Evolutionary conservation across 1,284 basidiomycete genomes (phyloP), one percentile per base, ranked within the genome.

Genomic region (Ceratobasidium sp.): DNA sequence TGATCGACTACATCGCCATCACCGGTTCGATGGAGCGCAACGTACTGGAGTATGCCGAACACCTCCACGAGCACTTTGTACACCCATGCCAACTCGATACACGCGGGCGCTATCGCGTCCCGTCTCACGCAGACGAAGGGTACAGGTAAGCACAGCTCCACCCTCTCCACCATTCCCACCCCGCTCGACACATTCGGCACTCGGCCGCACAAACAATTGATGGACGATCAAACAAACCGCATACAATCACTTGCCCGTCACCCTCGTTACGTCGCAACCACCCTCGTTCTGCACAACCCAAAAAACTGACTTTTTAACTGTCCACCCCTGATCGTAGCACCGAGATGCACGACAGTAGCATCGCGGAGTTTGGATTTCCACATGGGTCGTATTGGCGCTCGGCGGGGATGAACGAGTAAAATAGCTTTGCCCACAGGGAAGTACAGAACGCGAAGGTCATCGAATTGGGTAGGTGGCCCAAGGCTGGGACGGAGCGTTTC

Each of bases 21-120:
- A 96, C 95, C 1, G 96, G 95, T 2, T 90, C 91, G 59, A 96
- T 97, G 92, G 95, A 97, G 82, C 90, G 94, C 75, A 97, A 98
- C 83, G 96, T 97, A 14, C 91, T 98, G 76, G 96, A 94, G 84
- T 94, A 78, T 38, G 77, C 77, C 73, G 77, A 78, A 23, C 77
- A 78, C 60, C 46, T 78, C 18, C 77, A 78, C 67, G 77, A 78
- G 81, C 94, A 98, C 85, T 98, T 98, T 86, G 86, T 93, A 71
- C 91, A 92, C 81, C 96, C 95, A 2, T 95, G 94, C 81, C 93
- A 94, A 44, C 96, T 98, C 87, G 97, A 97, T 85, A 82, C 86
- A 5, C 87, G 89, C 46, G 96, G 96, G 30, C 88, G 95, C 66
- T 98, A 98, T 86, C 96, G 96, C 80, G 91, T 94, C 0, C 93